phyloP scores from a whole-genome alignment of 768 basidiomycete genomes.

The Naganishia vaughanmartiniae region DNA sequence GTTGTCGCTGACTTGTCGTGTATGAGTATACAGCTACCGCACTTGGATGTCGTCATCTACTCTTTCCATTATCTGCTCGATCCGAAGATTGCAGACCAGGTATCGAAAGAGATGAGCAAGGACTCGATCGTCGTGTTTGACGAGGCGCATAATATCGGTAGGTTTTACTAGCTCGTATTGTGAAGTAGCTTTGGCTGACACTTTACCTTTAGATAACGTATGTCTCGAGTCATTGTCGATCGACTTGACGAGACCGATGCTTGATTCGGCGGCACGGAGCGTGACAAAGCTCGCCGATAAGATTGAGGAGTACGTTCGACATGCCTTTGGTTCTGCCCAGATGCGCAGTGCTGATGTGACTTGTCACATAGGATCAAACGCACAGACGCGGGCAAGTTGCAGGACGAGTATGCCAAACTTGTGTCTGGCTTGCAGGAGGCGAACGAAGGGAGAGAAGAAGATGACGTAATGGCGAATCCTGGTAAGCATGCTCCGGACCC shows the following conservation, averaged over 20 bases:
- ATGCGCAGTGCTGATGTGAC: not conserved
- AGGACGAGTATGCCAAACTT: slow-evolving; percentile 92
- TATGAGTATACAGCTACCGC: slow-evolving; percentile 69
- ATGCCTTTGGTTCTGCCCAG: not conserved
- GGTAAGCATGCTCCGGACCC: slow-evolving; percentile 55
- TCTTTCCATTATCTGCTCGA: slow-evolving; percentile 98
- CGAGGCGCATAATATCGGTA: slow-evolving; percentile 98
- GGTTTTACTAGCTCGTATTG: slow-evolving; percentile 31
- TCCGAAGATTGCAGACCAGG: slow-evolving; percentile 98
- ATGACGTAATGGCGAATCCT: slow-evolving; percentile 84
- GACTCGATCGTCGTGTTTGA: slow-evolving; percentile 99
- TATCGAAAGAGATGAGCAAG: slow-evolving; percentile 94
- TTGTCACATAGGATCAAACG: slow-evolving; percentile 70
- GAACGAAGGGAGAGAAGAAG: slow-evolving; percentile 60
- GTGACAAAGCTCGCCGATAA: slow-evolving; percentile 80
- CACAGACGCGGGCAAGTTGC: slow-evolving; percentile 87
- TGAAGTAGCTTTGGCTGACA: not conserved
- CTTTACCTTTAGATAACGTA: slow-evolving; percentile 71
- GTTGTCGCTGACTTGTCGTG: not conserved
- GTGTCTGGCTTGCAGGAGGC: slow-evolving; percentile 89
- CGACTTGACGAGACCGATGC: slow-evolving; percentile 93
- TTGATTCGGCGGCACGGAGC: slow-evolving; percentile 87
- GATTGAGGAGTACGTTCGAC: slow-evolving; percentile 77
- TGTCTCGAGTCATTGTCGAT: slow-evolving; percentile 98
- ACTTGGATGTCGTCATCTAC: slow-evolving; percentile 93